Evolutionary conservation across 2,329 filamentous ascomycete species (phyloP).

Genomic region (Sporothrix brasiliensis): DNA sequence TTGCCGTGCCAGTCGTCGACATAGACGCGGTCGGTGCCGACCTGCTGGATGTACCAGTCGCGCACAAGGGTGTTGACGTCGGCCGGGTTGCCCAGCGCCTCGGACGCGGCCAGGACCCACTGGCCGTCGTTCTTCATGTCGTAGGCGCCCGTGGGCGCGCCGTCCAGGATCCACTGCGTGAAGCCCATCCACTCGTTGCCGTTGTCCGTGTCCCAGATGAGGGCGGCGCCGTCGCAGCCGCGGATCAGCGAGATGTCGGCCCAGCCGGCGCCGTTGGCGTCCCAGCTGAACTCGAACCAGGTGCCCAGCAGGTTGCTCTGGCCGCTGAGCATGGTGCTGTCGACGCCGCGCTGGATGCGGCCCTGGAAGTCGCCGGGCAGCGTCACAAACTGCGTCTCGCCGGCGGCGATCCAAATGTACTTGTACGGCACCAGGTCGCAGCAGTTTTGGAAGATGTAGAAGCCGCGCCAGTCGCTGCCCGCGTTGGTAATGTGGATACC

Average conservation of each 20-base stretch:
- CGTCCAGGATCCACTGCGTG: slow-evolving; percentile 29
- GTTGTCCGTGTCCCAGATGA: slow-evolving; percentile 31
- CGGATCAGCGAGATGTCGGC: slow-evolving; percentile 32
- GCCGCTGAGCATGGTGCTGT: slow-evolving; percentile 29
- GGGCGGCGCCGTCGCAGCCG: slow-evolving; percentile 30
- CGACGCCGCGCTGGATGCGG: slow-evolving; percentile 31
- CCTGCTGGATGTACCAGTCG: slow-evolving; percentile 29
- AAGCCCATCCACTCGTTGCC: slow-evolving; percentile 30
- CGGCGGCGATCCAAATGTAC: slow-evolving; percentile 31
- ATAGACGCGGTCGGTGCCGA: slow-evolving; percentile 26
- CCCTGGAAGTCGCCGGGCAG: slow-evolving; percentile 27
- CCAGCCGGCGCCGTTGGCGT: slow-evolving; percentile 25
- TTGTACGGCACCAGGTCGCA: slow-evolving; percentile 30
- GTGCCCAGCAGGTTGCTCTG: slow-evolving; percentile 18
- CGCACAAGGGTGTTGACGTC: slow-evolving; percentile 28
- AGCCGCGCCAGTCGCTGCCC: slow-evolving; percentile 29
- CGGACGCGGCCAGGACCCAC: slow-evolving; percentile 29
- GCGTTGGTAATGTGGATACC: slow-evolving; percentile 32
- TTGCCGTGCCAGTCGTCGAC: slow-evolving; percentile 31
- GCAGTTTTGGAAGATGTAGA: slow-evolving; percentile 31
- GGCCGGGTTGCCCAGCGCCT: slow-evolving; percentile 22
- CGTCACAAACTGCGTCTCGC: slow-evolving; percentile 29
- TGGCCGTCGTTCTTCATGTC: slow-evolving; percentile 30
- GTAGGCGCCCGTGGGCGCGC: slow-evolving; percentile 29
- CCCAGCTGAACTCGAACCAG: slow-evolving; percentile 32